Base-by-base conservation (phyloP, 306 rosid genomes). In the Sechiopsis laciniata region DNA sequence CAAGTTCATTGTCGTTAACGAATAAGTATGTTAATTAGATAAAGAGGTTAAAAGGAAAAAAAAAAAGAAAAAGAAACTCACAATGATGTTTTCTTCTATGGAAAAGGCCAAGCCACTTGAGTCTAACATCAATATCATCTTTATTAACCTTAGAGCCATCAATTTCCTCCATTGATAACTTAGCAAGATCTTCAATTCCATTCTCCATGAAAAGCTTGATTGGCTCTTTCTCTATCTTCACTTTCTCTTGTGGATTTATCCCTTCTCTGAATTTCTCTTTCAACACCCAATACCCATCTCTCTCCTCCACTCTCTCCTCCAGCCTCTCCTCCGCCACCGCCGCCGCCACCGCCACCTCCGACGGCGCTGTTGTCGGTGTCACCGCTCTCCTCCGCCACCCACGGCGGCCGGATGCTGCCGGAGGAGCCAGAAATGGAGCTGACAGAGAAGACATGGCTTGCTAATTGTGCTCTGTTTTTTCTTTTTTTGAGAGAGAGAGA, bases 61-160 rank as follows among this genome's bases (percentile, higher is more conserved):
- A 5, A 3, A 32, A 0, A 4, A 26, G 3, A n/a, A n/a, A n/a
- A n/a, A n/a, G n/a, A 32, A 40, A 80, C 97, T 90, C 75, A 94
- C 98, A 90, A 0, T 94, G 98, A 61, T 90, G 91, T 72, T 90
- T 94, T 83, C 98, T 90, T 65, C 89, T 80, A 71, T 94, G 97
- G 78, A 94, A 94, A 58, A 90, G 97, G 53, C 97, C 98, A 65
- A 94, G 97, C 98, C 98, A 94, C 73, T 94, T 94, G 80, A 94
- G 98, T 74, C 98, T 85, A 4, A 88, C 97, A 84, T 94, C 98
- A 74, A 94, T 84, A 77, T 94, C 98, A 74, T 87, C 94, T 77
- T 90, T 94, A 0, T 85, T 74, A 52, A 71, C 77, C 78, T 94
- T 94, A 52, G 79, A 70, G 19, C 78, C 78, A 2, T 94, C 96